Evolutionary conservation across 192 early-diverging fungal genomes (phyloP), one percentile per base, ranked within the genome.

Genomic region (Dissophora ornata): DNA sequence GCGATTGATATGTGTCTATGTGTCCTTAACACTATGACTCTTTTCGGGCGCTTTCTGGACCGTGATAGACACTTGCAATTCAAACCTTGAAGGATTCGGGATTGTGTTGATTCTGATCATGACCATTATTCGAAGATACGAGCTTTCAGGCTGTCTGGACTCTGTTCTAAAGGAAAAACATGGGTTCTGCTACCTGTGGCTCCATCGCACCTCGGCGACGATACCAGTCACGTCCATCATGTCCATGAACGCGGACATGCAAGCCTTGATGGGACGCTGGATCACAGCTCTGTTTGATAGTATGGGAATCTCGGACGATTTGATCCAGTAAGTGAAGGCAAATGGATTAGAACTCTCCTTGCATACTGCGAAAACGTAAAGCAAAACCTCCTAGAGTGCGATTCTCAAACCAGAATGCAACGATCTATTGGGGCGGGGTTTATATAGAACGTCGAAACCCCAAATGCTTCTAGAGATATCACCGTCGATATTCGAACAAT

Each of bases 241-340:
- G 19, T 51, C 57, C n/a, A 67, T 77, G 58, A 38, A 29, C 11
- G 3, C 73, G 26, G 73, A 67, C 3, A 77, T 77, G 73, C 73
- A 77, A n/a, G 53, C 28, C 0, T 21, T 77, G 18, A 77, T 77
- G 73, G 64, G 73, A 10, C 45, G 65, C 13, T 77, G 73, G 73
- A 67, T 77, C 32, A 41, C 58, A 18, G 73, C 73, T 19, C 46
- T 77, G 0, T 77, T 77, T 42, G 73, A 77, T 40, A 77, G 73
- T 40, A 77, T 67, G 64, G 73, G 73, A 19, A 77, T 77, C 25
- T 77, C 73, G 4, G 73, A 77, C n/a, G 73, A 67, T 21, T n/a
- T 77, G 32, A 77, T 77, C 47, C 73, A 77, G 73, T 77, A 67
- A 15, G 73, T 57, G 16, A 16, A 29, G 18, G 24, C 38, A 15